A percentile compares a stretch with the other conserved stretches of the same genome.
Conservation (phyloP, 345 rosid species). For the Eucalyptus camaldulensis region DNA sequence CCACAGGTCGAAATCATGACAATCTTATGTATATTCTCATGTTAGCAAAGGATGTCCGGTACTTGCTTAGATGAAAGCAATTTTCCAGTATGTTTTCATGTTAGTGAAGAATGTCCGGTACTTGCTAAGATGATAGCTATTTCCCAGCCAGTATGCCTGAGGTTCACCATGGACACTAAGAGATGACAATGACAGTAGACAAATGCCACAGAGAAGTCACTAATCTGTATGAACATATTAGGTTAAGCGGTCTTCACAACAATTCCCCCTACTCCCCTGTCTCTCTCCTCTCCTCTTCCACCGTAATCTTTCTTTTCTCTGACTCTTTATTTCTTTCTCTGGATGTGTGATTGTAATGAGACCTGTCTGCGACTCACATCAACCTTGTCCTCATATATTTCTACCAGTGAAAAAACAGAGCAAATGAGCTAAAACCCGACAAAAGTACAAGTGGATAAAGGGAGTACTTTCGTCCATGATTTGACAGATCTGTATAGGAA, state of each 20-base stretch:
- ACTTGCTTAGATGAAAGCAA: neutral
- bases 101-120: neutral
- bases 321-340: neutral
- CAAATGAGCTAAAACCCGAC: neutral
- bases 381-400: neutral
- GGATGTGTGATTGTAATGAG: neutral
- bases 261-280: neutral
- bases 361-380: neutral
- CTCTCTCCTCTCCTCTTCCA: neutral
- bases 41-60: neutral
- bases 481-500: neutral
- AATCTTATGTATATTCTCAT: neutral
- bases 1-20: neutral
- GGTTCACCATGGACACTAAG: neutral
- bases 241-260: neutral
- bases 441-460: neutral
- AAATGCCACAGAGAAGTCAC: neutral
- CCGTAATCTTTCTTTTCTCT: neutral
- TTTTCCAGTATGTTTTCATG: neutral
- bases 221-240: neutral
- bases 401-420: neutral
- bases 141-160: neutral
- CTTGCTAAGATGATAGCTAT: neutral
- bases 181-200: neutral
- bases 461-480: neutral